phyloP scores from a whole-genome alignment of 306 rosid species.

The Castanopsis chinensis region DNA sequence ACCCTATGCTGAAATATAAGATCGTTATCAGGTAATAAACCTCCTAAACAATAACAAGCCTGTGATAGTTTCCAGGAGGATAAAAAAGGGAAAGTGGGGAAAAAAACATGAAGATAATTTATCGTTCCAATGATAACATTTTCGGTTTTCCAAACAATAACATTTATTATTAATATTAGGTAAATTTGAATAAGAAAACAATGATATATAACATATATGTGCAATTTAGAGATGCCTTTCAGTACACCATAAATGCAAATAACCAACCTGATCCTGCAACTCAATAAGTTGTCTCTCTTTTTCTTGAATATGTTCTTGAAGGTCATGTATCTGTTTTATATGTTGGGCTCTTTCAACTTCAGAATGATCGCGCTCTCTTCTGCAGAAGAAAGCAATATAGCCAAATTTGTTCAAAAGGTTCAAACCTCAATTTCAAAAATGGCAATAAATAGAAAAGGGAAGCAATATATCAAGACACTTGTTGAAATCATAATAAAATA shows the following conservation, averaged over 20 bases:
- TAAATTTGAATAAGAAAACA: background rate
- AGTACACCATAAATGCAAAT: slow-evolving; percentile 8
- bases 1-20: slow-evolving; percentile 76
- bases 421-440: slow-evolving; percentile 13
- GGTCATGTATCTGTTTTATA: slow-evolving; percentile 77
- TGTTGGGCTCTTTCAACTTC: slow-evolving; percentile 98
- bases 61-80: background rate
- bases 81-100: background rate
- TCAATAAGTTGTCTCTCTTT: slow-evolving; percentile 91
- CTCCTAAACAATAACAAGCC: background rate
- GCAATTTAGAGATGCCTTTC: background rate
- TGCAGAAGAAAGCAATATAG: slow-evolving; percentile 34
- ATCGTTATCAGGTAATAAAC: slow-evolving; percentile 21
- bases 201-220: background rate
- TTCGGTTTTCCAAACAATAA: background rate
- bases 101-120: background rate
- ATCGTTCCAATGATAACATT: background rate
- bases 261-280: slow-evolving; percentile 83
- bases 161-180: background rate
- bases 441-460: background rate
- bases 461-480: background rate
- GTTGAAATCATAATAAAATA: background rate
- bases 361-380: slow-evolving; percentile 93
- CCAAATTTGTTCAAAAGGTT: background rate
- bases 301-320: slow-evolving; percentile 92